Evolutionary conservation across 2,329 filamentous ascomycete species (phyloP).

Genomic region (Lachnellula hyalina): DNA sequence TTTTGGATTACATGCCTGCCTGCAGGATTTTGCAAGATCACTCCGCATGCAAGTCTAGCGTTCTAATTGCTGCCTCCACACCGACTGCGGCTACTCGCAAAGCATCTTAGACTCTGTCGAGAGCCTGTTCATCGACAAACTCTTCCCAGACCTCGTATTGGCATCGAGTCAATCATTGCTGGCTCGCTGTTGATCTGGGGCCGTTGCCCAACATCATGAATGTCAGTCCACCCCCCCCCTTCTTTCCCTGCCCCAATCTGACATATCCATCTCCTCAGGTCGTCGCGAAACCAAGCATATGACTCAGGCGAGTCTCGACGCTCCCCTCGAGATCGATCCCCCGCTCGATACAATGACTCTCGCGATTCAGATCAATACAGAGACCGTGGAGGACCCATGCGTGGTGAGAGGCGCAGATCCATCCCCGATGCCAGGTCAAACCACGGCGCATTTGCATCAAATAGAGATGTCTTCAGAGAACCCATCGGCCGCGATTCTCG

Average conservation of each 20-base stretch:
- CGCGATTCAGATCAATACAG: constrained; percentile 26
- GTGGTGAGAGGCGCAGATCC: constrained; percentile 29
- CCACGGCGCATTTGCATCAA: constrained; percentile 54
- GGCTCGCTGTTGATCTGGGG: constrained; percentile 15
- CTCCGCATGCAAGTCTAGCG: background rate
- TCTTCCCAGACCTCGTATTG: background rate
- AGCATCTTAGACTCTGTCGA: background rate
- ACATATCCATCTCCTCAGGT: constrained; percentile 18
- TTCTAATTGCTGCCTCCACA: background rate
- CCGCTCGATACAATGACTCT: constrained; percentile 31
- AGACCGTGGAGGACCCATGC: constrained; percentile 16
- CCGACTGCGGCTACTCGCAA: background rate
- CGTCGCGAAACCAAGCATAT: constrained; percentile 33
- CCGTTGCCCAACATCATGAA: constrained; percentile 29
- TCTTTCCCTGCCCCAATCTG: constrained; percentile 5
- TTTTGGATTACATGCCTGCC: too few relatives aligned
- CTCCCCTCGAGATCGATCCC: constrained; percentile 36
- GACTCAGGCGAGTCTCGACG: constrained; percentile 35
- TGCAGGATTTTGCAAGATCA: background rate
- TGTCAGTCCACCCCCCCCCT: constrained; percentile 15
- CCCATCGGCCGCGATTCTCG: constrained; percentile 30
- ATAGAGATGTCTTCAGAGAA: constrained; percentile 54
- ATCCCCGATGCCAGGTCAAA: constrained; percentile 24
- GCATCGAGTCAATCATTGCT: background rate
- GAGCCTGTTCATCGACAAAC: background rate